A percentile compares a stretch with the other conserved stretches of the same genome.
phyloP scores from a whole-genome alignment of 768 basidiomycete species.

The Lactarius sp. region DNA sequence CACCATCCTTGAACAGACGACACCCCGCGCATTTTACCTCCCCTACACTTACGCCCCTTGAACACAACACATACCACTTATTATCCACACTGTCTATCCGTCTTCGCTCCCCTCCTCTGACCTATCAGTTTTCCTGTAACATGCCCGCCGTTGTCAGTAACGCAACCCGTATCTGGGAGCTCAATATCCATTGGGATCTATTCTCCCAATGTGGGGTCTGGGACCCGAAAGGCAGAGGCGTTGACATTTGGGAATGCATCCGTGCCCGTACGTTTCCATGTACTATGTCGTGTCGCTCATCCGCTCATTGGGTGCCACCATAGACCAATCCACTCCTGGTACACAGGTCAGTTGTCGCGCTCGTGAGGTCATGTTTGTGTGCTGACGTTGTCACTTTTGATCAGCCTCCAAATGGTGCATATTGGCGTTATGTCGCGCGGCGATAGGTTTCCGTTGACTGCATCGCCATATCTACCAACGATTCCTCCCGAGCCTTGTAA shows the following conservation, averaged over 20 bases:
- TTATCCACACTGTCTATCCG: background rate
- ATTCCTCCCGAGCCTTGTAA: conserved; percentile 12
- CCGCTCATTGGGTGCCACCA: conserved; percentile 16
- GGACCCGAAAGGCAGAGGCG: conserved; percentile 60
- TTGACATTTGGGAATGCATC: conserved; percentile 75
- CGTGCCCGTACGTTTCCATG: conserved; percentile 50
- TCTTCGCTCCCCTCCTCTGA: background rate
- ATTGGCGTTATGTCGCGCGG: conserved; percentile 47
- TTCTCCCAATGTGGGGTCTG: conserved; percentile 68
- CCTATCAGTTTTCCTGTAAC: background rate
- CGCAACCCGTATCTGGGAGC: conserved; percentile 67
- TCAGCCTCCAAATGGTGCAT: conserved; percentile 41
- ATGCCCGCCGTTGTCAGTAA: conserved; percentile 52
- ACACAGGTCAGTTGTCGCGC: conserved; percentile 35
- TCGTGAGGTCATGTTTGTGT: background rate
- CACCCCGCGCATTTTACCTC: conserved; percentile 1
- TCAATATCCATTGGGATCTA: conserved; percentile 58
- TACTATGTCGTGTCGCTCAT: conserved; percentile 4
- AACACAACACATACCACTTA: background rate
- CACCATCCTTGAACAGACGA: conserved; percentile 1
- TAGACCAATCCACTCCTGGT: conserved; percentile 57
- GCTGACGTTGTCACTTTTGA: conserved; percentile 12
- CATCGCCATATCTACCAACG: conserved; percentile 7
- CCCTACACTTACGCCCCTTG: conserved; percentile 14
- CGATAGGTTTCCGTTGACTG: conserved; percentile 30